phyloP scores from a whole-genome alignment of 1,284 basidiomycete genomes.

The Rhodotorula sp. region DNA sequence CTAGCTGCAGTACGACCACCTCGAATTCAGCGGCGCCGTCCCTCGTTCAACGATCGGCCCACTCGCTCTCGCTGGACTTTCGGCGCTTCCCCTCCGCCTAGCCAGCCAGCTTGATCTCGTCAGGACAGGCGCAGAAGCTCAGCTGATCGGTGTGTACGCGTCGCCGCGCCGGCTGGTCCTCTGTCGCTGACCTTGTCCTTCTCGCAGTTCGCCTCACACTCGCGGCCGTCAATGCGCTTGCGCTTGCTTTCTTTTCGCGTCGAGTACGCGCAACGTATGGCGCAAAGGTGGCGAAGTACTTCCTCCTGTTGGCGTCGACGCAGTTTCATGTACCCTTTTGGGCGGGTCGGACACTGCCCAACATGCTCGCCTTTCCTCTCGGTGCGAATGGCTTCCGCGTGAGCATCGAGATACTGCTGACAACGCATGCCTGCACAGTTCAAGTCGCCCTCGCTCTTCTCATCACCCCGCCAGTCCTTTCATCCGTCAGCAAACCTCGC shows the following conservation, averaged over 20 bases:
- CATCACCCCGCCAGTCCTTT: slow-evolving; percentile 50
- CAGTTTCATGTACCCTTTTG: slow-evolving; percentile 94
- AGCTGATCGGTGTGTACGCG: slow-evolving; percentile 59
- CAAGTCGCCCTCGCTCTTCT: slow-evolving; percentile 64
- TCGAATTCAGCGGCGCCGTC: slow-evolving; percentile 82
- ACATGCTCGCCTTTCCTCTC: slow-evolving; percentile 82
- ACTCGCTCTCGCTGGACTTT: slow-evolving; percentile 44
- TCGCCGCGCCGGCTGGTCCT: neutral
- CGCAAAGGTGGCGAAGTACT: slow-evolving; percentile 59
- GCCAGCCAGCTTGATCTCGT: slow-evolving; percentile 54
- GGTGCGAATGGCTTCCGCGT: slow-evolving; percentile 55
- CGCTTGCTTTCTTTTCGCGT: slow-evolving; percentile 64
- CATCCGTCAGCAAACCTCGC: neutral
- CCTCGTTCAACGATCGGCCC: slow-evolving; percentile 83
- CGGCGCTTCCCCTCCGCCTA: slow-evolving; percentile 47
- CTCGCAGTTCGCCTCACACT: slow-evolving; percentile 54
- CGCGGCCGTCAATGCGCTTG: slow-evolving; percentile 64
- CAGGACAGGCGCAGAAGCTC: slow-evolving; percentile 61
- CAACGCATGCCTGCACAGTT: slow-evolving; percentile 53
- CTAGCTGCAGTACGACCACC: slow-evolving; percentile 74
- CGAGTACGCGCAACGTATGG: slow-evolving; percentile 67
- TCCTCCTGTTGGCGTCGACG: slow-evolving; percentile 66
- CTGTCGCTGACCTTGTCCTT: neutral
- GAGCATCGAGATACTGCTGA: neutral
- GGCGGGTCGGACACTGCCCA: slow-evolving; percentile 87